A percentile compares a stretch with the other conserved stretches of the same genome.
Evolutionary conservation across 306 rosid species (phyloP).

Genomic region (Vicia sativa): DNA sequence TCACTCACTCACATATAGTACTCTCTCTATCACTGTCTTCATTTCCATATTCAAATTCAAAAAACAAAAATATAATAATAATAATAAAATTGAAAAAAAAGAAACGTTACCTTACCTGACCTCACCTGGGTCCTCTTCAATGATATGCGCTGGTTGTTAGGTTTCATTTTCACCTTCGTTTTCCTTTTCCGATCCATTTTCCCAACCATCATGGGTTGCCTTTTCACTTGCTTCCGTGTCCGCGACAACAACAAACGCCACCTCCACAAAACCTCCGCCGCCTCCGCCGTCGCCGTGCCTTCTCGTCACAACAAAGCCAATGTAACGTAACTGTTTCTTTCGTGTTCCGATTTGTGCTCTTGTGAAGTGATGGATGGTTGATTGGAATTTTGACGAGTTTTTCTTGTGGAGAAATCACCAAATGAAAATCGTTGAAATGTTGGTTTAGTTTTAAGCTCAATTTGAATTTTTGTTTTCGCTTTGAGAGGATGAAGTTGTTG

Average conservation of each 20-base stretch:
- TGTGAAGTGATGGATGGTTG: background rate
- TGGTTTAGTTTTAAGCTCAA: background rate
- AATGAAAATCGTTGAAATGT: background rate
- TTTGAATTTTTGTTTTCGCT: background rate
- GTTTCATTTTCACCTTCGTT: constrained; percentile 53
- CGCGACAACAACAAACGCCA: constrained; percentile 52
- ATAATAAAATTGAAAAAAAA: background rate
- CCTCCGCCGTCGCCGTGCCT: constrained; percentile 43
- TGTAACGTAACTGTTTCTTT: background rate
- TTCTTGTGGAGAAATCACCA: background rate
- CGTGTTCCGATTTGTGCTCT: background rate
- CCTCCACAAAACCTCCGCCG: constrained; percentile 40
- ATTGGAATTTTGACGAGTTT: background rate
- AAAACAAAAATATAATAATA: background rate
- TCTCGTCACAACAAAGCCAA: constrained; percentile 42
- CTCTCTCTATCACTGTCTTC: background rate
- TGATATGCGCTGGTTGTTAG: constrained; percentile 38
- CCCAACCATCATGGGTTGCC: constrained; percentile 82
- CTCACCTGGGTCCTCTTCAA: constrained; percentile 5
- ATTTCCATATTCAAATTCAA: constrained; percentile 13
- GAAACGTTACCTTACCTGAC: constrained; percentile 34
- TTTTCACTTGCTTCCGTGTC: constrained; percentile 71
- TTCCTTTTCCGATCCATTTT: constrained; percentile 62
- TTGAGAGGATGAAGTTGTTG: background rate
- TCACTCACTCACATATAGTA: background rate